phyloP scores from a whole-genome alignment of 768 basidiomycete species.

The Tephrocybe sp. region DNA sequence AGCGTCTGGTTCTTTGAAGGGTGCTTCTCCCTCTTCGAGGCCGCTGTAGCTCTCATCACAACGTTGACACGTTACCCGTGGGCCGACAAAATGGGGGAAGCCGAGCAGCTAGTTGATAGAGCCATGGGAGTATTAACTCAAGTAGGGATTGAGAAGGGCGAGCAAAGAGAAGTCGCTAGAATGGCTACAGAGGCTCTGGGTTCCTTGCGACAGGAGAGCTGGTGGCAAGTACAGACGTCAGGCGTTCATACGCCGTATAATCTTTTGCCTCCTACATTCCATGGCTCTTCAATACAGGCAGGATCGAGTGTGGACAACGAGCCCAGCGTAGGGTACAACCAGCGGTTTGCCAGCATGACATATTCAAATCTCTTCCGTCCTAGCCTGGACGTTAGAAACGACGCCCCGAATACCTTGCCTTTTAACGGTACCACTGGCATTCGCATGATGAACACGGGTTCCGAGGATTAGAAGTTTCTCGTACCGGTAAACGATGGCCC shows the following conservation, averaged over 20 bases:
- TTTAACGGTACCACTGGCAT: neutral
- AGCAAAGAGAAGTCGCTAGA: conserved; percentile 36
- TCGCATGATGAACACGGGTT: neutral
- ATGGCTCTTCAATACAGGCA: neutral
- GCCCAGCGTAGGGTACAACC: conserved; percentile 5
- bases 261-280: neutral
- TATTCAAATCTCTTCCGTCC: conserved; percentile 4
- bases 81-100: conserved; percentile 35
- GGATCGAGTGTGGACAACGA: neutral
- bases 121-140: conserved; percentile 36
- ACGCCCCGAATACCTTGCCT: neutral
- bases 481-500: too few relatives aligned
- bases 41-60: conserved; percentile 44
- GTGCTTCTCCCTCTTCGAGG: conserved; percentile 47
- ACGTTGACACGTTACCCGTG: conserved; percentile 39
- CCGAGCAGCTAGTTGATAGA: conserved; percentile 36
- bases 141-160: conserved; percentile 34
- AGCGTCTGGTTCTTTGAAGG: conserved; percentile 43
- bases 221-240: conserved; percentile 18
- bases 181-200: conserved; percentile 40
- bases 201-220: conserved; percentile 29
- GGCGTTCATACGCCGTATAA: neutral
- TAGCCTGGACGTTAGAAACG: neutral
- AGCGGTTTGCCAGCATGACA: conserved; percentile 12
- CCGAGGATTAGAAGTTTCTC: neutral